A percentile compares a stretch with the other conserved stretches of the same genome.
Evolutionary conservation across 768 basidiomycete genomes (phyloP).

Genomic region (Leccinellum rugosiceps): DNA sequence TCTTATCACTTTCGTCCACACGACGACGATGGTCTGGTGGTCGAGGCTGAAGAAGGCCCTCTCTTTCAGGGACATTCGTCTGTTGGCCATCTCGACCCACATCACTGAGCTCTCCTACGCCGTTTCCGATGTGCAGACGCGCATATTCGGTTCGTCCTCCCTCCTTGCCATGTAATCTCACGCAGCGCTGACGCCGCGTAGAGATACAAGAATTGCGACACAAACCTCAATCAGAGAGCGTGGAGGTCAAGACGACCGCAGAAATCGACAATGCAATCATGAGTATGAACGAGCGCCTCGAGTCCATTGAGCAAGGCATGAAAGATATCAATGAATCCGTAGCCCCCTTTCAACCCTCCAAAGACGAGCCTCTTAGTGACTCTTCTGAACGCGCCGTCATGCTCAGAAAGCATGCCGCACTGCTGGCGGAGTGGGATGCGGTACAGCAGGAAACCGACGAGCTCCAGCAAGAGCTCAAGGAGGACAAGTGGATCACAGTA

Average conservation of each 20-base stretch:
- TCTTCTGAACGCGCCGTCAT: slow-evolving; percentile 41
- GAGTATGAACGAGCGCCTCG: slow-evolving; percentile 74
- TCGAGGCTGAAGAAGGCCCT: slow-evolving; percentile 24
- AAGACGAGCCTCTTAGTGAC: slow-evolving; percentile 48
- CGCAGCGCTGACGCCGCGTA: slow-evolving; percentile 30
- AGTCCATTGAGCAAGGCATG: slow-evolving; percentile 69
- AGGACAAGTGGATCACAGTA: slow-evolving; percentile 95
- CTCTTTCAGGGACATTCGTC: slow-evolving; percentile 60
- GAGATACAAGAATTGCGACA: slow-evolving; percentile 94
- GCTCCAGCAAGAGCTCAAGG: slow-evolving; percentile 88
- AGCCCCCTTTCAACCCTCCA: slow-evolving; percentile 51
- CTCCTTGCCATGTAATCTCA: neutral
- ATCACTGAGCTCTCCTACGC: slow-evolving; percentile 86
- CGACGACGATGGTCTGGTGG: slow-evolving; percentile 26
- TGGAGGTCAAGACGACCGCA: slow-evolving; percentile 53
- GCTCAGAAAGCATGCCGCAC: slow-evolving; percentile 69
- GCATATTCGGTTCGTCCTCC: slow-evolving; percentile 69
- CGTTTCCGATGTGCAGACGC: slow-evolving; percentile 86
- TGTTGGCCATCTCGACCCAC: slow-evolving; percentile 77
- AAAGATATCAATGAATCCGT: slow-evolving; percentile 64
- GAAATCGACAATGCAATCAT: slow-evolving; percentile 82
- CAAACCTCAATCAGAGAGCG: slow-evolving; percentile 64
- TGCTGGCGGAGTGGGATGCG: slow-evolving; percentile 76
- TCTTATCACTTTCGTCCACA: slow-evolving; percentile 8
- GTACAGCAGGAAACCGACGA: slow-evolving; percentile 78